Evolutionary conservation across 2,329 filamentous ascomycete species (phyloP).

Genomic region (Sordariomycetes sp.): DNA sequence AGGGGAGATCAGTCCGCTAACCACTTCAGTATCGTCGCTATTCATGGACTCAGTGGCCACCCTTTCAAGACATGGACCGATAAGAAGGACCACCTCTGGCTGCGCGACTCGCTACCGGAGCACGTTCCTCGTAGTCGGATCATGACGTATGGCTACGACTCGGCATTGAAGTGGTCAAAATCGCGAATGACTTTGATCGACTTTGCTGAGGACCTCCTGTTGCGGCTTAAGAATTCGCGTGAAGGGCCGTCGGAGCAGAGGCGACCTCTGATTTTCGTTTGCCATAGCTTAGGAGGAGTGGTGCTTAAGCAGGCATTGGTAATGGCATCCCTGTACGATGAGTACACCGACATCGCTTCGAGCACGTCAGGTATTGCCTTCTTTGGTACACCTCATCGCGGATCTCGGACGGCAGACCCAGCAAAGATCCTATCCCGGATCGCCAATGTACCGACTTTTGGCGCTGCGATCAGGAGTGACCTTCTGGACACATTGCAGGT

Average conservation of each 20-base stretch:
- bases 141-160: constrained; percentile 1
- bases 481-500: neutral
- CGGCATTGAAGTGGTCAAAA: neutral
- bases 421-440: neutral
- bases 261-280: constrained; percentile 1
- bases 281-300: constrained; percentile 2
- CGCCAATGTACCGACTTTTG: neutral
- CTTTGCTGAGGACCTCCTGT: neutral
- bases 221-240: neutral
- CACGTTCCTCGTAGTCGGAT: neutral
- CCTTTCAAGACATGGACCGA: constrained; percentile 3
- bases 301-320: constrained; percentile 1
- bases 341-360: neutral
- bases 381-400: neutral
- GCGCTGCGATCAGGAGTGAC: neutral
- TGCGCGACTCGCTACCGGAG: neutral
- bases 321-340: neutral
- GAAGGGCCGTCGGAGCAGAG: neutral
- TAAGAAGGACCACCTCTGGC: neutral
- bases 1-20: too few species aligned
- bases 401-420: neutral
- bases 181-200: neutral
- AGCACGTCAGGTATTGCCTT: neutral
- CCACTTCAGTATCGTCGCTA: constrained; percentile 1
- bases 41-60: neutral